Evolutionary conservation across 1,284 basidiomycete genomes (phyloP), one percentile per base, ranked within the genome.

Genomic region (Puccinia triticina): DNA sequence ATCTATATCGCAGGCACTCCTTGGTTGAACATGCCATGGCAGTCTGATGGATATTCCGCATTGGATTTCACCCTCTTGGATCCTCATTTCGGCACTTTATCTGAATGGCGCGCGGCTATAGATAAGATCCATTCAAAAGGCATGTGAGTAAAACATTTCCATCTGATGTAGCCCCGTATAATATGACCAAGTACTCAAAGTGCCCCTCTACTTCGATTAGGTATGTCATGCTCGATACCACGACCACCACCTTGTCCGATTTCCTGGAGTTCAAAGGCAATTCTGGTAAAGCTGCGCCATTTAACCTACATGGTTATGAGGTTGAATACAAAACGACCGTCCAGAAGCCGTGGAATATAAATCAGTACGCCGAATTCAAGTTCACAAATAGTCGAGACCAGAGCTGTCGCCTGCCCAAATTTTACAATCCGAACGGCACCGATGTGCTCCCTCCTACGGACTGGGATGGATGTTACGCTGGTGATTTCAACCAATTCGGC

Each of bases 1-100:
- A 91, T 96, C 85, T 96, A 94, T 88, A 92, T 95, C 85, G 94
- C 94, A 46, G 94, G 94, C 80, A 96, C 94, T 0, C 91, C 92
- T 71, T 96, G 83, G 87, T 84, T 96, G 84, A 96, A 96, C 89
- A 95, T 96, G 94, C 88, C 94, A 34, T 96, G 94, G 94, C 92
- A 95, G 87, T 93, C 94, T n/a, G 94, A 96, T 90, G 93, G 93
- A 87, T 96, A 96, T 87, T 96, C 94, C 32, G 93, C 94, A 12
- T 89, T 96, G 84, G 94, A 96, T 86, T 94, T 96, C 85, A 92
- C 91, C 61, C 90, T 95, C 8, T 88, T 95, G 57, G 94, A 96
- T 87, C 94, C 94, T 57, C 94, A 96, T 86, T 95, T 92, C 90
- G 94, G 94, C 55, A 93, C 90, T 16, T 88, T 94, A 83, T 87